Evolutionary conservation across 2,329 filamentous ascomycete species (phyloP), one percentile per base, ranked within the genome.

Genomic region (Mollisia scopiformis): DNA sequence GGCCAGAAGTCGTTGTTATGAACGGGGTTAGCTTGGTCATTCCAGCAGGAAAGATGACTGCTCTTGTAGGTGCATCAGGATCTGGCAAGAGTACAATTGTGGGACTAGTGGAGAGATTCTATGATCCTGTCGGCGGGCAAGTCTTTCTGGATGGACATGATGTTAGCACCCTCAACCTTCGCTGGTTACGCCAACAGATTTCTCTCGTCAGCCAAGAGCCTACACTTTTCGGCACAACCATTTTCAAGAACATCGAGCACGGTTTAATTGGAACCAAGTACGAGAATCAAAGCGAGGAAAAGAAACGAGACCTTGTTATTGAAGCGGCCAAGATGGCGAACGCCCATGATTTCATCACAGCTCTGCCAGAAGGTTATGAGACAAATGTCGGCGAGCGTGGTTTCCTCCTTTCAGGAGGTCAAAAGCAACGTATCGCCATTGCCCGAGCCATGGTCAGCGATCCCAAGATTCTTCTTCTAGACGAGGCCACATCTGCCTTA

Each of bases 381-480:
- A 98, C 95, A 0, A 88, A 96, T 66, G 94, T 98, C n/a, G 95
- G 95, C 59, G 93, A 98, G 75, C 89, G 93, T 64, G 95, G 95
- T 10, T 96, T 97, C 73, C 79, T 97, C 55, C 82, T 99, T 8
- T 96, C 92, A 58, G 95, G 95, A 74, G 95, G 95, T 35, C 95
- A 99, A 77, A 97, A 97, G 76, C 95, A 98, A 77, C 91, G 95
- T 69, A 96, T 98, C 72, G 93, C 94, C 13, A 97, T 98, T 75
- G 93, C 94, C 7, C 84, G 93, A 71, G 93, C 93, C 39, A 86
- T 97, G 59, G 92, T 97, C 30, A 94, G 90, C 19, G 91, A 97
- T 69, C 94, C 94, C 0, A 96, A 93, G 78, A 88, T 99, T 70
- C 82, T 99, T 1, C 84, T 99, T 0, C 87, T 99, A 5, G 95